Evolutionary conservation across 1,139 yeast species (phyloP), one percentile per base, ranked within the genome.

Genomic region (Lodderomyces parapsilosis): DNA sequence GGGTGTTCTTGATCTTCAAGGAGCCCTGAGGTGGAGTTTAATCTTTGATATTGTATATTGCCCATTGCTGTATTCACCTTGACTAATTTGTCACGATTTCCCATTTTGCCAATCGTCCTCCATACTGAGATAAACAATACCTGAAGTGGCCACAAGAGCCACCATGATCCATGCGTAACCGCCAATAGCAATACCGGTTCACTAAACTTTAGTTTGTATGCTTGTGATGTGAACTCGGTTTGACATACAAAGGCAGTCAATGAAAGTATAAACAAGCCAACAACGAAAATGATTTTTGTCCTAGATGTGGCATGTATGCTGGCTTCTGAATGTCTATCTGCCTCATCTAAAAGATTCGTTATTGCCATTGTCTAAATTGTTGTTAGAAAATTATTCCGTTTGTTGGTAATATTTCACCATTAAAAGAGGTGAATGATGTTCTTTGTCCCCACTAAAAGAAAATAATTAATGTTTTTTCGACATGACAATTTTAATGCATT

Each of bases 91-190:
- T 38, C 20, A 3, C 36, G 15, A 31, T 27, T 6, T 35, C 15
- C 17, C 48, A 49, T 39, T 48, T 67, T 71, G 38, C 54, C 54
- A n/a, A 55, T 34, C 1, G 80, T 68, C 49, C 79, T 73, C 57
- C 61, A 65, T 1, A 60, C n/a, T 1, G 80, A 74, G n/a, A 79
- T 68, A 1, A 57, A 40, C 0, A 69, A n/a, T n/a, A 82, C 75
- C 59, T 87, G 96, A 8, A 76, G 40, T 0, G 93, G 94, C 87
- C 91, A 85, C 41, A 86, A 70, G 14, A 76, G 43, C 74, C 81
- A 71, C 96, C 95, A 87, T 13, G 85, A 77, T 1, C 91, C 86
- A 57, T 88, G 96, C 0, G 96, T 89, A 7, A 86, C 66, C 46
- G 78, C 69, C 40, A 88, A 63, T 46, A 86, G 66, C 28, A 87